phyloP scores from a whole-genome alignment of 176 grass and related monocot species.

The Rhipidocladum racemiflorum region DNA sequence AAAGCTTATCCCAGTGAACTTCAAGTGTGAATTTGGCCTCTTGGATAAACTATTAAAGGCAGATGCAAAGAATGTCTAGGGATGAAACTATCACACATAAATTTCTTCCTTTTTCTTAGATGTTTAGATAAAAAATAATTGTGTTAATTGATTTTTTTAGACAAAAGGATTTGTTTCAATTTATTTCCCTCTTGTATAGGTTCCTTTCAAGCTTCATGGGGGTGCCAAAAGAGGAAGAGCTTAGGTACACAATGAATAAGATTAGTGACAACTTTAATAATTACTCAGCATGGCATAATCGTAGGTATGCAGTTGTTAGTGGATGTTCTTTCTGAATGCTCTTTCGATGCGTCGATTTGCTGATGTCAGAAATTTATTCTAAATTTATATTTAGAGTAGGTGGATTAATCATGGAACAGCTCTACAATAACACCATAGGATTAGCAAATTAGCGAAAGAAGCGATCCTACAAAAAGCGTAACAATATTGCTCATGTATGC shows the following conservation, averaged over 20 bases:
- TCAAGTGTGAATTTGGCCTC: constrained; percentile 72
- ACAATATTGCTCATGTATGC: no score
- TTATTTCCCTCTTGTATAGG: constrained; percentile 40
- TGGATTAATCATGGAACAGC: neutral
- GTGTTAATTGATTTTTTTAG: no score
- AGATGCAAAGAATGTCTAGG: constrained; percentile 90
- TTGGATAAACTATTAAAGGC: constrained; percentile 76
- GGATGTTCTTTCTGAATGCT: no score
- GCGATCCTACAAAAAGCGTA: no score
- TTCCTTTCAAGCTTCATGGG: constrained; percentile 83
- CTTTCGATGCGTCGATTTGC: neutral
- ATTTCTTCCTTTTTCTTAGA: no score
- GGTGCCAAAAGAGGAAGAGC: constrained; percentile 72
- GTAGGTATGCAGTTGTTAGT: constrained; percentile 52
- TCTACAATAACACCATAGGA: no score
- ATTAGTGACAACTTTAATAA: constrained; percentile 94
- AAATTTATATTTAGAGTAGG: neutral
- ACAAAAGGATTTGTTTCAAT: neutral
- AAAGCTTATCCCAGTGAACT: constrained; percentile 60
- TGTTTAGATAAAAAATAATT: no score
- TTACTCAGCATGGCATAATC: constrained; percentile 98
- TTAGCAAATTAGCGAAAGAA: no score
- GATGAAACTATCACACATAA: constrained; percentile 88
- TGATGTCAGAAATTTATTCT: neutral
- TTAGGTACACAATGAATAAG: constrained; percentile 84